phyloP scores from a whole-genome alignment of 2,329 filamentous ascomycete genomes.

The Pseudopithomyces maydicus region DNA sequence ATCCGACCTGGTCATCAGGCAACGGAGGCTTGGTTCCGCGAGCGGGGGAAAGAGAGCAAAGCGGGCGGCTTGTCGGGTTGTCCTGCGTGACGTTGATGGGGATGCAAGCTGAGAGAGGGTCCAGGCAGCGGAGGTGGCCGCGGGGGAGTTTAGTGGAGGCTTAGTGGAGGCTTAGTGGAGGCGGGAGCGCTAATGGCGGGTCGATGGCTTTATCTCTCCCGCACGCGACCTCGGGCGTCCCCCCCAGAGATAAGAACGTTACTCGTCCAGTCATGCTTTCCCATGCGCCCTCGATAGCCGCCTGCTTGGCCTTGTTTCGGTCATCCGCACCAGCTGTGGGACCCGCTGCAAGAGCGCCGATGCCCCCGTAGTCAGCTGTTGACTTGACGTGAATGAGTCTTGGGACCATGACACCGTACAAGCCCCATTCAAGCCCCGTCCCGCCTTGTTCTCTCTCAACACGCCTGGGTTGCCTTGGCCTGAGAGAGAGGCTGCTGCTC shows the following conservation, averaged over 20 bases:
- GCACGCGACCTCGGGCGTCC: not conserved
- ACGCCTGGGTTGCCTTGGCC: not conserved
- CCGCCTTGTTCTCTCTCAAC: not conserved
- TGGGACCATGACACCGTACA: slow-evolving; percentile 21
- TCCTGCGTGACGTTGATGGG: too few species aligned
- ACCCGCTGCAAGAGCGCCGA: not conserved
- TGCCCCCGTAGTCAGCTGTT: not conserved
- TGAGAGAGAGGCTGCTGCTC: not conserved
- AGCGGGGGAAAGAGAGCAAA: too few species aligned
- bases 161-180: not conserved
- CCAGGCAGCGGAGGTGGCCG: too few species aligned
- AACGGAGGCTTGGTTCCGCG: too few species aligned
- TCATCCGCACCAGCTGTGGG: slow-evolving; percentile 29
- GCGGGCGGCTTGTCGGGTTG: too few species aligned
- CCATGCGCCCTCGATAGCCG: slow-evolving; percentile 21
- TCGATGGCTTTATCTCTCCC: slow-evolving; percentile 1
- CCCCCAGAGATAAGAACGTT: slow-evolving; percentile 1
- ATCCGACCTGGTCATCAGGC: too few species aligned
- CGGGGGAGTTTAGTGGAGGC: too few species aligned
- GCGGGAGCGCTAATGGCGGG: slow-evolving; percentile 26
- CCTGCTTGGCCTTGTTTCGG: slow-evolving; percentile 11
- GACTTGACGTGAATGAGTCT: not conserved
- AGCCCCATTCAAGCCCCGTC: not conserved
- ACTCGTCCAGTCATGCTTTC: slow-evolving; percentile 22
- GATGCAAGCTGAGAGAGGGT: too few species aligned